phyloP scores from a whole-genome alignment of 2,329 filamentous ascomycete genomes.

The Triangularia verruculosa region DNA sequence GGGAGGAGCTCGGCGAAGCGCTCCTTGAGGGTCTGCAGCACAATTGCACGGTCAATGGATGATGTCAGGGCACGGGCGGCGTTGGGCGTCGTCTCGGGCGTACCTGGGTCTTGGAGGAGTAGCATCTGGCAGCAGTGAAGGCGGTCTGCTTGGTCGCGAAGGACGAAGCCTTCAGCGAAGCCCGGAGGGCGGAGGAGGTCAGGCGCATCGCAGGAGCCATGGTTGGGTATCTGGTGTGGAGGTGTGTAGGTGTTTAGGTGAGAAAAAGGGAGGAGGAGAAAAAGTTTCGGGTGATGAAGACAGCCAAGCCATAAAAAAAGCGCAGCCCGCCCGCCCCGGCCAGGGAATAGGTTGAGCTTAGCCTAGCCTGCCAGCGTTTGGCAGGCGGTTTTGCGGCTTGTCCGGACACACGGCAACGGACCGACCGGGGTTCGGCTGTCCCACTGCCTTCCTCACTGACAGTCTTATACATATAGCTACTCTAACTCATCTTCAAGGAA shows the following conservation, averaged over 20 bases:
- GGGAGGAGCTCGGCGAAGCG: constrained; percentile 95
- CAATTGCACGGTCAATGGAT: constrained; percentile 27
- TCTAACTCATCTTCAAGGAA: not conserved
- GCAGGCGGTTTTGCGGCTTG: not conserved
- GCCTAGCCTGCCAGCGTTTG: constrained; percentile 4
- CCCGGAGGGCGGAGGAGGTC: constrained; percentile 76
- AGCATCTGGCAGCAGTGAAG: constrained; percentile 83
- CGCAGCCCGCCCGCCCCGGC: constrained; percentile 29
- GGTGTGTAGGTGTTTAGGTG: constrained; percentile 38
- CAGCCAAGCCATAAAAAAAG: constrained; percentile 33
- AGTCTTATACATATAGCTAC: not conserved
- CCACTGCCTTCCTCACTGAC: not conserved
- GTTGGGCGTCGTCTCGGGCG: constrained; percentile 26
- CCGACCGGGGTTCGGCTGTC: constrained; percentile 9
- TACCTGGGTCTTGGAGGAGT: constrained; percentile 91
- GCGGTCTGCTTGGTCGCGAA: constrained; percentile 66
- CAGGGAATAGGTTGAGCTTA: constrained; percentile 19
- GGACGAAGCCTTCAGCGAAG: constrained; percentile 65
- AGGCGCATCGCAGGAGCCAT: constrained; percentile 86
- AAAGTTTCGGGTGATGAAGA: constrained; percentile 31
- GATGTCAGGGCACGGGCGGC: constrained; percentile 23
- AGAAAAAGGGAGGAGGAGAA: constrained; percentile 37
- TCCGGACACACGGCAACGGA: constrained; percentile 4
- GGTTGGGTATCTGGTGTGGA: constrained; percentile 38
- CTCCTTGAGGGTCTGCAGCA: constrained; percentile 84